phyloP scores from a whole-genome alignment of 148 eudicot species.

The Camellia granthamiana region DNA sequence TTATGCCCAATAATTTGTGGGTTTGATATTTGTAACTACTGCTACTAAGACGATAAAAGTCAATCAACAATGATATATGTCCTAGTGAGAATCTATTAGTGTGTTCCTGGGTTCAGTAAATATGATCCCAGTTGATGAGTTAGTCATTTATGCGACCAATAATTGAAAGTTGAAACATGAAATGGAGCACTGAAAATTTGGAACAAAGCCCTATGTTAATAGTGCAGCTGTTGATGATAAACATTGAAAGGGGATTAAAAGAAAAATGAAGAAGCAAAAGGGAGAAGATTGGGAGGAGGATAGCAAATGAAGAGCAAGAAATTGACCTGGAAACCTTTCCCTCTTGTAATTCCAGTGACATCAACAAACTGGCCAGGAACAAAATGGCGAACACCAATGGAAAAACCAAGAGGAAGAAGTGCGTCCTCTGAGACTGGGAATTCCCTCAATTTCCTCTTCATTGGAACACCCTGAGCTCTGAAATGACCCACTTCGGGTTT shows the following conservation, averaged over 20 bases:
- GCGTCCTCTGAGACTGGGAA: slow-evolving; percentile 93
- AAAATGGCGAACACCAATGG: slow-evolving; percentile 85
- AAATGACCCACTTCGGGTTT: slow-evolving; percentile 79
- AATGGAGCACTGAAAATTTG: neutral
- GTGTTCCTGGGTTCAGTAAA: neutral
- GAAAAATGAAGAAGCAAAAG: neutral
- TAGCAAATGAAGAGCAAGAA: neutral
- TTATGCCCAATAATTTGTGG: too few relatives aligned
- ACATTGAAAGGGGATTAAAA: neutral
- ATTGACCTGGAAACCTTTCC: slow-evolving; percentile 95
- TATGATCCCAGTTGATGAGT: neutral
- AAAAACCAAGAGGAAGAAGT: slow-evolving; percentile 78
- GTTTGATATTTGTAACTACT: neutral
- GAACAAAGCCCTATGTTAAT: neutral
- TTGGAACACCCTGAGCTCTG: slow-evolving; percentile 95
- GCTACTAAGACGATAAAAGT: neutral
- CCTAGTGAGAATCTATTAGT: neutral
- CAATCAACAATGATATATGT: neutral
- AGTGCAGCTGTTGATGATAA: neutral
- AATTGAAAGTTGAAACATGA: neutral
- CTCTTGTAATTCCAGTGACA: slow-evolving; percentile 88
- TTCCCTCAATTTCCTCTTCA: slow-evolving; percentile 94
- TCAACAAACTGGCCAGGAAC: slow-evolving; percentile 92
- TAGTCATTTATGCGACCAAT: neutral
- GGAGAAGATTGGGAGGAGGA: neutral